Conservation (phyloP, 768 basidiomycete species). For the Auriscalpium vulgare region DNA sequence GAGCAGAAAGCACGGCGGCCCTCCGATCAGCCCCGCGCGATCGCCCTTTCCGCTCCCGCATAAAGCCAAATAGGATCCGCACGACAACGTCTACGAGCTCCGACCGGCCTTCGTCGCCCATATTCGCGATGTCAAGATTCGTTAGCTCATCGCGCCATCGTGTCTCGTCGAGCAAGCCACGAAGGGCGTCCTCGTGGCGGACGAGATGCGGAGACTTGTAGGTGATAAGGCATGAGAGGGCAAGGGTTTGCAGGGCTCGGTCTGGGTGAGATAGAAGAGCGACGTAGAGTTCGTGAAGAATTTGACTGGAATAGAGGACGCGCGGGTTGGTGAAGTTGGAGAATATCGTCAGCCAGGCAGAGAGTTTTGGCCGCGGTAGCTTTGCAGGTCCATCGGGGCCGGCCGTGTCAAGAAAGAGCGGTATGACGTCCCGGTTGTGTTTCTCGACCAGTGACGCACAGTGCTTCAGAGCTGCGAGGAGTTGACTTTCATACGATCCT, state of each 20-base stretch:
- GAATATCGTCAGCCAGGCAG: slow-evolving; percentile 77
- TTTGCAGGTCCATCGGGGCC: slow-evolving; percentile 31
- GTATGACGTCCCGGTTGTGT: slow-evolving; percentile 82
- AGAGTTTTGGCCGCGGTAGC: slow-evolving; percentile 54
- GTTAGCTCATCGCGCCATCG: slow-evolving; percentile 86
- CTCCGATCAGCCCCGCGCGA: slow-evolving; percentile 58
- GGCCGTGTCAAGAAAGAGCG: slow-evolving; percentile 58
- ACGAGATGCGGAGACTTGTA: slow-evolving; percentile 62
- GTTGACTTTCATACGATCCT: slow-evolving; percentile 71
- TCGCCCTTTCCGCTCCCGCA: slow-evolving; percentile 74
- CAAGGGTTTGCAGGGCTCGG: slow-evolving; percentile 60
- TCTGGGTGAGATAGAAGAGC: slow-evolving; percentile 83
- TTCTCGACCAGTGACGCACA: slow-evolving; percentile 71
- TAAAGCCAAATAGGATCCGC: slow-evolving; percentile 78
- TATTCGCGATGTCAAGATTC: slow-evolving; percentile 54
- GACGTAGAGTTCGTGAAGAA: slow-evolving; percentile 58
- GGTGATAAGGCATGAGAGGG: slow-evolving; percentile 72
- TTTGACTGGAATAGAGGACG: slow-evolving; percentile 63
- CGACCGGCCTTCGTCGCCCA: slow-evolving; percentile 46
- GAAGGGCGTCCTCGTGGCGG: slow-evolving; percentile 55
- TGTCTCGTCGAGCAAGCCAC: slow-evolving; percentile 71
- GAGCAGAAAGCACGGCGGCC: slow-evolving; percentile 63
- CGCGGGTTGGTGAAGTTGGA: slow-evolving; percentile 92
- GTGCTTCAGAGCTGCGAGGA: slow-evolving; percentile 64
- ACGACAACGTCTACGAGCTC: slow-evolving; percentile 65